phyloP scores from a whole-genome alignment of 1,284 basidiomycete species.

The Pascua guehoae region DNA sequence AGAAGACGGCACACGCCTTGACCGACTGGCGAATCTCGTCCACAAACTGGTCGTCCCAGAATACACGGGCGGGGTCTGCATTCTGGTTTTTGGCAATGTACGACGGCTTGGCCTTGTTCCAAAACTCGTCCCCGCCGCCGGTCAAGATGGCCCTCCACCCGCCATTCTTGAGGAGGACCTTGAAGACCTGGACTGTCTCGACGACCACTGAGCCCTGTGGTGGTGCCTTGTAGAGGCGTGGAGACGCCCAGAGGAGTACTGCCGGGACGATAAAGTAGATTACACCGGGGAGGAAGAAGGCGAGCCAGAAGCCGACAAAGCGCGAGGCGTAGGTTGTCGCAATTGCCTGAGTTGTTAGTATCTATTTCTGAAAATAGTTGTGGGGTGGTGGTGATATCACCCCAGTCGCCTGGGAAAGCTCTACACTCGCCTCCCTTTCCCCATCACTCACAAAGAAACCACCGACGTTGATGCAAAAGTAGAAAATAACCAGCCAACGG shows the following conservation, averaged over 20 bases:
- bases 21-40: conserved; percentile 51
- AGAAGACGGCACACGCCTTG: conserved; percentile 52
- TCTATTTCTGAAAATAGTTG: too few relatives aligned
- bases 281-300: conserved; percentile 52
- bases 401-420: too few relatives aligned
- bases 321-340: conserved; percentile 44
- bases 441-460: conserved; percentile 29
- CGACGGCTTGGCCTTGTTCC: conserved; percentile 51
- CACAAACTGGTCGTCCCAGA: conserved; percentile 54
- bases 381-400: too few relatives aligned
- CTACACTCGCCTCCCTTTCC: too few relatives aligned
- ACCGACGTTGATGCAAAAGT: conserved; percentile 46
- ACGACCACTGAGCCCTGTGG: conserved; percentile 52
- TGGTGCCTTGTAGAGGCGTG: conserved; percentile 40
- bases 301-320: conserved; percentile 50
- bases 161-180: conserved; percentile 17
- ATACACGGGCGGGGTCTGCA: conserved; percentile 42
- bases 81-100: conserved; percentile 35
- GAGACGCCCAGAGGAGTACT: conserved; percentile 7
- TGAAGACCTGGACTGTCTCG: conserved; percentile 41
- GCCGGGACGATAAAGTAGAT: conserved; percentile 51
- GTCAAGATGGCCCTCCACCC: not conserved
- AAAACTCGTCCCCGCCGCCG: conserved; percentile 45
- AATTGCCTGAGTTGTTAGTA: conserved; percentile 15
- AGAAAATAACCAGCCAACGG: conserved; percentile 44